phyloP scores from a whole-genome alignment of 1,284 basidiomycete species.

The Cronartium quercuum region DNA sequence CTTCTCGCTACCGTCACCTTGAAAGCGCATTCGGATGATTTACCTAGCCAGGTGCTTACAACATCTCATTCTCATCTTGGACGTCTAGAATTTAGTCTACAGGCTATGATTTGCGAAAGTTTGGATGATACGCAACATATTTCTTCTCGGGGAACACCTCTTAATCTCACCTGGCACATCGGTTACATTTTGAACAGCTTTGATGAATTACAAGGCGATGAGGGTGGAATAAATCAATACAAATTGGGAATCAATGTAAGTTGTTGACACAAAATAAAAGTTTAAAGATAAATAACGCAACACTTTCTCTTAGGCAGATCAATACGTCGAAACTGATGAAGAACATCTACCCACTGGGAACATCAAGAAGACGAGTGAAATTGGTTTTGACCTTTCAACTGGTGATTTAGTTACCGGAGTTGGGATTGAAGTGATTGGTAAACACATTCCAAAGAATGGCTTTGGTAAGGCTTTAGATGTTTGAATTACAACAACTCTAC shows the following conservation, averaged over 20 bases:
- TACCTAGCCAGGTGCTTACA: neutral
- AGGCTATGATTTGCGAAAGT: constrained; percentile 5
- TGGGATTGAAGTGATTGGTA: neutral
- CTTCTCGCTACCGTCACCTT: constrained; percentile 24
- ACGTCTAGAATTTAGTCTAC: constrained; percentile 10
- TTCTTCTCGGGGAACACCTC: constrained; percentile 5
- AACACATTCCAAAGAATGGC: constrained; percentile 14
- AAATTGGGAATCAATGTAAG: constrained; percentile 29
- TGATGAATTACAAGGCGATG: neutral
- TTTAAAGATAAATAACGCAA: neutral
- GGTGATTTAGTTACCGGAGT: neutral
- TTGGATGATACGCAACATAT: neutral
- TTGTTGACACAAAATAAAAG: neutral
- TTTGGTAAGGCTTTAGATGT: constrained; percentile 21
- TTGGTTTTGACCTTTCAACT: constrained; percentile 10
- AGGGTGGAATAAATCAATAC: constrained; percentile 12
- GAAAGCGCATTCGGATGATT: neutral
- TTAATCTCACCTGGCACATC: constrained; percentile 36
- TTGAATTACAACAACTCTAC: neutral
- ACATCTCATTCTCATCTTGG: neutral
- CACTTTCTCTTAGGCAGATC: constrained; percentile 9
- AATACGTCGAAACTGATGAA: constrained; percentile 3
- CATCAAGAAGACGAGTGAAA: neutral
- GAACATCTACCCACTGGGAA: constrained; percentile 15
- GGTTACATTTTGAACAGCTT: constrained; percentile 24